Evolutionary conservation across 2,329 filamentous ascomycete species (phyloP).

Genomic region (Thelonectria discophora): DNA sequence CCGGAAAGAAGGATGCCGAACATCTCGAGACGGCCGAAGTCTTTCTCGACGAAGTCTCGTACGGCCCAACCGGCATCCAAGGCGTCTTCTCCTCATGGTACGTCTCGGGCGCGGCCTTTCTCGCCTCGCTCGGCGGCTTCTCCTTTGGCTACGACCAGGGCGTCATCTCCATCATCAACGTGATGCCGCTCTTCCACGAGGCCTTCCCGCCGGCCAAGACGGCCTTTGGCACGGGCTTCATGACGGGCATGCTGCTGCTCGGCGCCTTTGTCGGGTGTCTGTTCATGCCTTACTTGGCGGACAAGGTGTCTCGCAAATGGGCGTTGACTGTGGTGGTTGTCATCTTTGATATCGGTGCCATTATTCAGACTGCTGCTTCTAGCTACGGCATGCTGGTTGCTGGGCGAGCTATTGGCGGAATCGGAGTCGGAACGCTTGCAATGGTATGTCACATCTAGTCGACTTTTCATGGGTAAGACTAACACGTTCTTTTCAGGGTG

Average conservation of each 20-base stretch:
- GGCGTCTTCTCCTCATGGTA: constrained; percentile 53
- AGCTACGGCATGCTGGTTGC: constrained; percentile 58
- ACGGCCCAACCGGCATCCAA: constrained; percentile 8
- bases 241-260: constrained; percentile 42
- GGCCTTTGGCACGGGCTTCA: constrained; percentile 16
- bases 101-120: constrained; percentile 52
- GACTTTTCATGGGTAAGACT: not conserved
- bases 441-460: constrained; percentile 48
- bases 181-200: constrained; percentile 53
- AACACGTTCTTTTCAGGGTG: constrained; percentile 6
- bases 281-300: constrained; percentile 9
- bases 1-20: not conserved
- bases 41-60: constrained; percentile 7
- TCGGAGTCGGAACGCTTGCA: constrained; percentile 60
- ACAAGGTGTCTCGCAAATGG: constrained; percentile 58
- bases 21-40: not conserved
- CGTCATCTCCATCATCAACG: constrained; percentile 52
- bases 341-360: constrained; percentile 63
- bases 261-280: constrained; percentile 20
- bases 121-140: constrained; percentile 45
- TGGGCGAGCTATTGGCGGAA: constrained; percentile 63
- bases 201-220: constrained; percentile 46
- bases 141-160: constrained; percentile 47
- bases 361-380: constrained; percentile 60
- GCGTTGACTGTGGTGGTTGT: constrained; percentile 59